Evolutionary conservation across 2,329 filamentous ascomycete species (phyloP), one percentile per base, ranked within the genome.

Genomic region (Alternaria gansuensis): DNA sequence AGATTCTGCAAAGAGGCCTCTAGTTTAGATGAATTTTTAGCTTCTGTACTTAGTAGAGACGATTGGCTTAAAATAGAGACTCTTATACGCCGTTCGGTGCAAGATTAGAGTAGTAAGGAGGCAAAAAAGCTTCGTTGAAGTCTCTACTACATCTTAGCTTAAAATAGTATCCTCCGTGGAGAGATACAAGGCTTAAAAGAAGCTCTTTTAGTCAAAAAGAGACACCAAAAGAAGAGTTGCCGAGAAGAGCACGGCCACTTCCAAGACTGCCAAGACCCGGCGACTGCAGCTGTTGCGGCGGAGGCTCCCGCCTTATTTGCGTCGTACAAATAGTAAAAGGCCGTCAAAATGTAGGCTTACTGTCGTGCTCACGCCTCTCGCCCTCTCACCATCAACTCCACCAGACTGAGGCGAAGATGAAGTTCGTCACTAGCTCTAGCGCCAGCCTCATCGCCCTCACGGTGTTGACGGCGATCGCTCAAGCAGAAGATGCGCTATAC

Each of bases 401-500:
- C 26, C 13, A 17, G 34, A 44, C 26, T 11, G 31, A 23, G 17
- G 53, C 24, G 24, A 64, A 64, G 39, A 75, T 74, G 71, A 73
- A 65, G 64, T 60, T 70, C 48, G 50, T 57, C 3, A 62, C 60
- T 28, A 36, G 48, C 41, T 41, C 62, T 53, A 64, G 57, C 26
- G 45, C 60, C 31, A 53, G 60, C 8, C 51, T 70, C 8, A 14
- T 71, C n/a, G 68, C 67, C 29, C 49, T 74, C 43, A 66, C 65
- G 44, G 70, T 65, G 24, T 55, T 70, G 54, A 48, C 60, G 14
- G 57, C 52, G 13, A 51, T 56, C 45, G 66, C 53, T 53, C 51
- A 41, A 4, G 68, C 71, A 5, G 72, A 76, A 44, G 73, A 77
- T 55, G 62, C 64, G 11, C 61, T 77, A n/a, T 70, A 71, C 54